Evolutionary conservation across 495 filamentous ascomycete species (phyloP).

Genomic region (Mytilinidion resinicola): DNA sequence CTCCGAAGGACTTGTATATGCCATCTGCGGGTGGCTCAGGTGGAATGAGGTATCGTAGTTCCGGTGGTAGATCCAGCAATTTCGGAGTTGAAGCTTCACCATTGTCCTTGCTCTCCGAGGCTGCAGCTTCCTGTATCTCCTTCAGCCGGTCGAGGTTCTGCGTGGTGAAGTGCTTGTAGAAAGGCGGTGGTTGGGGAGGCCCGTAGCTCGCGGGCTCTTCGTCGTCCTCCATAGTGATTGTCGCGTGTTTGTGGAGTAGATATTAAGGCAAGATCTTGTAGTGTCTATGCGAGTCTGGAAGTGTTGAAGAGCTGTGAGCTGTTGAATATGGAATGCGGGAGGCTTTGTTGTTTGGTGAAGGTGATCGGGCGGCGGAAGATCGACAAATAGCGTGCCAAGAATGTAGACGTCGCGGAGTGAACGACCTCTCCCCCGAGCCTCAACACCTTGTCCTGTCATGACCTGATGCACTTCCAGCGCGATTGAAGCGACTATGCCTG

Average conservation of each 20-base stretch:
- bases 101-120: neutral
- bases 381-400: neutral
- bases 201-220: conserved; percentile 43
- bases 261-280: no score
- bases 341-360: neutral
- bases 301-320: no score
- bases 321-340: neutral
- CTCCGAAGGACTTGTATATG: conserved; percentile 69
- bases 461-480: neutral
- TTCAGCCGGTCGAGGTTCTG: conserved; percentile 67
- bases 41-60: conserved; percentile 74
- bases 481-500: conserved; percentile 14
- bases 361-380: neutral
- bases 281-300: no score
- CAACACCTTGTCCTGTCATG: no score
- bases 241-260: neutral
- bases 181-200: conserved; percentile 80
- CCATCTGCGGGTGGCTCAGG: conserved; percentile 65
- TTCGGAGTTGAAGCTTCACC: conserved; percentile 27
- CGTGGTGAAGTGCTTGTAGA: conserved; percentile 82
- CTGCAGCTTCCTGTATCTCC: conserved; percentile 31
- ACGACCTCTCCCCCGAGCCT: no score
- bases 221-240: conserved; percentile 47
- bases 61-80: conserved; percentile 57
- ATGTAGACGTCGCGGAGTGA: no score